phyloP scores from a whole-genome alignment of 2,329 filamentous ascomycete genomes.

The Emmonsiellopsis sp. region DNA sequence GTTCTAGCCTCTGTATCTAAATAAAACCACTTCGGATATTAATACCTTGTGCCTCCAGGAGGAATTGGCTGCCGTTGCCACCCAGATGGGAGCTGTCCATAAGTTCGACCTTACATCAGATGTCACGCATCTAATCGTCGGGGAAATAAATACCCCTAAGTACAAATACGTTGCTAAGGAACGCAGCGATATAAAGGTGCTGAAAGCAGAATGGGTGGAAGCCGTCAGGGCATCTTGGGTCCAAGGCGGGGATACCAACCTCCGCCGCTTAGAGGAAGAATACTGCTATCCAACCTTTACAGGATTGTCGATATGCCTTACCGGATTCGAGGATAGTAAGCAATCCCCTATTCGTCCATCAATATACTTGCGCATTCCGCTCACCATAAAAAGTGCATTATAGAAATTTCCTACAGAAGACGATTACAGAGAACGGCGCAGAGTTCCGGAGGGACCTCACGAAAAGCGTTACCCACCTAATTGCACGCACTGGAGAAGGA shows the following conservation, averaged over 20 bases:
- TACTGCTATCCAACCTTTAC: slow-evolving; percentile 35
- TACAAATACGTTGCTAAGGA: slow-evolving; percentile 92
- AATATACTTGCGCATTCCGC: neutral
- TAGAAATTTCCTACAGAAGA: slow-evolving; percentile 60
- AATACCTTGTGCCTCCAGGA: slow-evolving; percentile 19
- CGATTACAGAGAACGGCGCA: slow-evolving; percentile 63
- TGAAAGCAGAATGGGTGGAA: slow-evolving; percentile 76
- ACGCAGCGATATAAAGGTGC: slow-evolving; percentile 72
- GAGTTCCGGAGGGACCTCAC: slow-evolving; percentile 81
- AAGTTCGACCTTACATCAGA: slow-evolving; percentile 91
- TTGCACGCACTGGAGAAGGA: slow-evolving; percentile 68
- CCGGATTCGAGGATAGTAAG: slow-evolving; percentile 58
- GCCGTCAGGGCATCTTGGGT: slow-evolving; percentile 74
- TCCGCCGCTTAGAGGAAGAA: slow-evolving; percentile 57
- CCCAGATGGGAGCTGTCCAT: slow-evolving; percentile 77
- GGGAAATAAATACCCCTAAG: slow-evolving; percentile 80
- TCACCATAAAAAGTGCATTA: slow-evolving; percentile 26
- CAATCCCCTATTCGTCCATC: neutral
- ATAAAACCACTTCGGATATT: slow-evolving; percentile 4
- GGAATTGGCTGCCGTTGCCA: slow-evolving; percentile 40
- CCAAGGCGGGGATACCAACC: slow-evolving; percentile 63
- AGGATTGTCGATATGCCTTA: slow-evolving; percentile 56
- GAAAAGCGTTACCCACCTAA: slow-evolving; percentile 74
- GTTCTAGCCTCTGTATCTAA: slow-evolving; percentile 15
- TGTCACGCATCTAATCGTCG: slow-evolving; percentile 88